Percentiles rank a stretch among this genome's conserved stretches.
phyloP scores from a whole-genome alignment of 1,284 basidiomycete species.

The Coniophora puteana region DNA sequence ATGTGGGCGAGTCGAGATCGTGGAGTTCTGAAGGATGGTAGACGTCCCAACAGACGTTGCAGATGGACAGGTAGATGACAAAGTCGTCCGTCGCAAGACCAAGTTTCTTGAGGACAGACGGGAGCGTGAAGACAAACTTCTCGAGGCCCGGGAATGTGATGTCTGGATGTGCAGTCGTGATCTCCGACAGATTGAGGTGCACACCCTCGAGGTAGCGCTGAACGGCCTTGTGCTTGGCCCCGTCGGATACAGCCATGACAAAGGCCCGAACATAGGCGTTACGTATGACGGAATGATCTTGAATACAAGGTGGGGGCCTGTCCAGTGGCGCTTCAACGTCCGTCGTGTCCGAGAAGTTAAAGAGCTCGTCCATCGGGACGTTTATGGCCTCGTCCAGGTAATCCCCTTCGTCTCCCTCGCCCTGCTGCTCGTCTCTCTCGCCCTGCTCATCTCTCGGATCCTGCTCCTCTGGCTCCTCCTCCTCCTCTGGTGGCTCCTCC shows the following conservation, averaged over 20 bases:
- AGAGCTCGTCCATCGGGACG: no score
- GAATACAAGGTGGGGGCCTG: neutral
- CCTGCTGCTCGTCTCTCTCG: no score
- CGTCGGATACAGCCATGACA: neutral
- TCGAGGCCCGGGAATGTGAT: neutral
- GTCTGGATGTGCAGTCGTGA: neutral
- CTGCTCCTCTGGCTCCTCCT: no score
- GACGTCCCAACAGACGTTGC: neutral
- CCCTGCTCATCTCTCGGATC: no score
- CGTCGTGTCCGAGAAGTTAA: no score
- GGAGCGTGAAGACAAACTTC: neutral
- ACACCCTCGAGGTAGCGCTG: neutral
- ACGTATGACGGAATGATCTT: neutral
- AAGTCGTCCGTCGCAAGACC: neutral
- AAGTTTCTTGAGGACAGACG: neutral
- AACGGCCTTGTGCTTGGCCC: neutral
- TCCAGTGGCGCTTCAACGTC: no score
- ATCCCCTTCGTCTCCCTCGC: no score
- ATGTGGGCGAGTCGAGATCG: neutral
- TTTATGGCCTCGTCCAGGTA: no score
- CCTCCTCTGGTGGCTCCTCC: no score
- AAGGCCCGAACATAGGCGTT: conserved; percentile 2
- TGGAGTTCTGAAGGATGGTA: conserved; percentile 2
- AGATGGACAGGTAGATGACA: neutral
- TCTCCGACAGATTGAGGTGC: neutral